A percentile compares a stretch with the other conserved stretches of the same genome.
Evolutionary conservation across 257 asterid genomes (phyloP).

Genomic region (Scutellaria barbata): DNA sequence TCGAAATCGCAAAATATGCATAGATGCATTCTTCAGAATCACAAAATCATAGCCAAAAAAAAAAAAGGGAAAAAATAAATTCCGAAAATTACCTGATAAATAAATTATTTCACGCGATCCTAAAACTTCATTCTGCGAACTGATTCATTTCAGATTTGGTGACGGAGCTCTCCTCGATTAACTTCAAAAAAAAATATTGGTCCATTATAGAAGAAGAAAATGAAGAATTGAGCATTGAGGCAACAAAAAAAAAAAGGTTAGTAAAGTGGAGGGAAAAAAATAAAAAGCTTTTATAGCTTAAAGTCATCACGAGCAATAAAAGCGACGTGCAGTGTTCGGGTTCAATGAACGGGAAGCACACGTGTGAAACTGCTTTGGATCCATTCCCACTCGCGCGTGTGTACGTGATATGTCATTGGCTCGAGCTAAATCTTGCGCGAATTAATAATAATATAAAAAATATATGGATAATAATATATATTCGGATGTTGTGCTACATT

Average conservation of each 20-base stretch:
- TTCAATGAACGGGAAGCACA: conserved; percentile 44
- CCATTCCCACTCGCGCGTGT: conserved; percentile 44
- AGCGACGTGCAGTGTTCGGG: conserved; percentile 38
- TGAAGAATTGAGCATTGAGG: conserved; percentile 15
- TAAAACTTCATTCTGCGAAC: conserved; percentile 24
- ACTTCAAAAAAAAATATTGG: neutral
- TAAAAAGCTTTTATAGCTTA: conserved; percentile 22
- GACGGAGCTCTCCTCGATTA: neutral
- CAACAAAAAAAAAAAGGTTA: conserved; percentile 30
- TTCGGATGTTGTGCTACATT: no score
- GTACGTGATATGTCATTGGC: conserved; percentile 35
- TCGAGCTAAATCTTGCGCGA: conserved; percentile 31
- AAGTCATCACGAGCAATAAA: conserved; percentile 39
- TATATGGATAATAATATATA: no score
- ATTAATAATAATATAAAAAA: conserved; percentile 5
- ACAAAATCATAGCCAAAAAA: neutral
- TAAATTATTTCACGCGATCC: conserved; percentile 24
- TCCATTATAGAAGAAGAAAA: neutral
- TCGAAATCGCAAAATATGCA: conserved; percentile 17
- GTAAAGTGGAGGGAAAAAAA: conserved; percentile 45
- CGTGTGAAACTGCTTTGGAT: conserved; percentile 44
- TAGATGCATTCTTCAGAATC: conserved; percentile 13
- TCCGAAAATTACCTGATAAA: conserved; percentile 28
- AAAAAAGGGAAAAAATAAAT: neutral
- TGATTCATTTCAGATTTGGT: conserved; percentile 27